phyloP scores from a whole-genome alignment of 495 filamentous ascomycete species.

The Lasiosphaeris hirsuta region DNA sequence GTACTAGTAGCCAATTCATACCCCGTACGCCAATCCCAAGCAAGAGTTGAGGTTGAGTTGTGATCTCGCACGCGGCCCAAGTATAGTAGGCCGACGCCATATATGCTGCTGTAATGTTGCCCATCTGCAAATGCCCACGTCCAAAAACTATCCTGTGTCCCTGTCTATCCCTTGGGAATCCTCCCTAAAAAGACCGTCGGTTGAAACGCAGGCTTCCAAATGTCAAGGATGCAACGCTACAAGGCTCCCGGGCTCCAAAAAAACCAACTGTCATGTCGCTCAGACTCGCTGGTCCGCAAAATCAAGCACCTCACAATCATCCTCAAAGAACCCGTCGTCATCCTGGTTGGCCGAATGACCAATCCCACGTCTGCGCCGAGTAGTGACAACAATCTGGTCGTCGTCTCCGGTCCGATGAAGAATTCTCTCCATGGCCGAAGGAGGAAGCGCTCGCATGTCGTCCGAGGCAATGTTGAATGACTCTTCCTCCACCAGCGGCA shows the following conservation, averaged over 20 bases:
- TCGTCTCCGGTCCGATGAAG: constrained; percentile 62
- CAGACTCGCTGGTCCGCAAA: constrained; percentile 83
- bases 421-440: constrained; percentile 55
- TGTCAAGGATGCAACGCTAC: not conserved
- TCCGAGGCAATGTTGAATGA: constrained; percentile 47
- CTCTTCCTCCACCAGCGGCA: constrained; percentile 53
- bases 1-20: constrained; percentile 4
- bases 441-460: constrained; percentile 49
- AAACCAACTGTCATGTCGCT: constrained; percentile 24
- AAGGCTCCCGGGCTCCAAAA: not conserved
- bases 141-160: not conserved
- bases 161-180: not conserved
- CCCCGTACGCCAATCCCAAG: constrained; percentile 9
- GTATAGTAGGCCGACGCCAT: not conserved
- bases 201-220: too few relatives aligned
- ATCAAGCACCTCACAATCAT: constrained; percentile 89
- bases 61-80: not conserved
- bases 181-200: not conserved
- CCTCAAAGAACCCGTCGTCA: constrained; percentile 86
- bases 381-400: constrained; percentile 73
- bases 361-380: constrained; percentile 61
- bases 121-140: not conserved
- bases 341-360: constrained; percentile 45
- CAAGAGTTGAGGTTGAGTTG: constrained; percentile 6
- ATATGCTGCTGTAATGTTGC: not conserved